Evolutionary conservation across 2,329 filamentous ascomycete genomes (phyloP).

Genomic region (Fusarium nematophilum): DNA sequence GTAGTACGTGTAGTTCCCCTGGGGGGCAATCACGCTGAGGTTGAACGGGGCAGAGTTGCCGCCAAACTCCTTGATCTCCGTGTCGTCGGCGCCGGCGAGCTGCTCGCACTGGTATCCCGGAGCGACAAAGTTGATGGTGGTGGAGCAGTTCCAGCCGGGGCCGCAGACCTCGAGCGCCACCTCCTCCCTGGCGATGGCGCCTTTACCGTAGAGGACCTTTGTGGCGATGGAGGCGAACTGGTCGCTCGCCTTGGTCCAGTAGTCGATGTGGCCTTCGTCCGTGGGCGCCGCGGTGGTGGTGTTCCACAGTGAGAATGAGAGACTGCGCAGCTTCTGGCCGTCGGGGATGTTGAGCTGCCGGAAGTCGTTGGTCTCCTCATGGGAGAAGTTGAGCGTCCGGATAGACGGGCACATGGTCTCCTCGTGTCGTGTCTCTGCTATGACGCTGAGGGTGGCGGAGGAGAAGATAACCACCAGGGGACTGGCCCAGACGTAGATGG

Average conservation of each 20-base stretch:
- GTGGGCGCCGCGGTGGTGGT: not conserved
- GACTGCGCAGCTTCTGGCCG: slow-evolving; percentile 15
- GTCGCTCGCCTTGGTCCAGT: slow-evolving; percentile 17
- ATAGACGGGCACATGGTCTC: slow-evolving; percentile 23
- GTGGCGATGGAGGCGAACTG: slow-evolving; percentile 20
- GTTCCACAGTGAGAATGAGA: slow-evolving; percentile 32
- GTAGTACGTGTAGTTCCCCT: slow-evolving; percentile 27
- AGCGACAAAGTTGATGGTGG: slow-evolving; percentile 31
- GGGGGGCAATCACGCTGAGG: slow-evolving; percentile 19
- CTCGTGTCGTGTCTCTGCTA: slow-evolving; percentile 1
- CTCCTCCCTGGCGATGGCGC: slow-evolving; percentile 17
- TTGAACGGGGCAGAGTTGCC: slow-evolving; percentile 25
- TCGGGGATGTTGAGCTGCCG: slow-evolving; percentile 3
- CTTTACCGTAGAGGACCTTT: slow-evolving; percentile 27
- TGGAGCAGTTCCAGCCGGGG: slow-evolving; percentile 35
- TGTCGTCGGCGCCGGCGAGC: slow-evolving; percentile 10
- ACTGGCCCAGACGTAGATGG: slow-evolving; percentile 36
- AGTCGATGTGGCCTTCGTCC: slow-evolving; percentile 22
- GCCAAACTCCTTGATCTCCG: slow-evolving; percentile 15
- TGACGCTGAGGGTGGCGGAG: slow-evolving; percentile 29
- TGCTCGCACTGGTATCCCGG: slow-evolving; percentile 39
- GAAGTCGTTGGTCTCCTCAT: slow-evolving; percentile 27
- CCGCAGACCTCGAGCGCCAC: slow-evolving; percentile 26
- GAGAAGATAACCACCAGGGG: slow-evolving; percentile 36
- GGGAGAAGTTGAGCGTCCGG: slow-evolving; percentile 37